Evolutionary conservation across 768 basidiomycete species (phyloP).

Genomic region (Hygrocybe punicea): DNA sequence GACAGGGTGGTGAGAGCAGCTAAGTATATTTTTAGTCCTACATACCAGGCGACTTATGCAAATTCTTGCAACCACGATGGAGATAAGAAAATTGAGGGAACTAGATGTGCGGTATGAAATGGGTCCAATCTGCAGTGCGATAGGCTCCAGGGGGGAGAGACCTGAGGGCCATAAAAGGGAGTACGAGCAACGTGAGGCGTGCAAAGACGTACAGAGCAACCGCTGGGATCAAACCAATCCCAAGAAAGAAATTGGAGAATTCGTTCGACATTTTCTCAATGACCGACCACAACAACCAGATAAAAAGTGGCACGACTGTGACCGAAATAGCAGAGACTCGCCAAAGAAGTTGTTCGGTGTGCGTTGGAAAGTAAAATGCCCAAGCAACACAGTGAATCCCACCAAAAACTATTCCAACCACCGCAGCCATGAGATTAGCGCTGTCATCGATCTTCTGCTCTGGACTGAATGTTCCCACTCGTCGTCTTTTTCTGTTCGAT

Average conservation of each 20-base stretch:
- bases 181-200: conserved; percentile 10
- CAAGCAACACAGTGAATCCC: too few species aligned
- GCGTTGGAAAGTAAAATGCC: too few species aligned
- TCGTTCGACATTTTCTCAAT: background rate
- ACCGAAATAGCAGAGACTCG: too few species aligned
- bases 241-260: background rate
- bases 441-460: background rate
- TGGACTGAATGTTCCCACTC: background rate
- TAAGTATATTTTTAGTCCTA: too few species aligned
- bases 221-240: conserved; percentile 5
- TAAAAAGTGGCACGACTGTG: background rate
- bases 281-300: background rate
- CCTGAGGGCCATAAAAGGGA: too few species aligned
- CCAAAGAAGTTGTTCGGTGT: too few species aligned
- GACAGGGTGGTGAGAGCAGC: too few species aligned
- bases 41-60: too few species aligned
- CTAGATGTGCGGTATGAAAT: conserved; percentile 12
- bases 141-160: too few species aligned
- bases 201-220: conserved; percentile 11
- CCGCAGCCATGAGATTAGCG: background rate
- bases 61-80: too few species aligned
- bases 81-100: too few species aligned
- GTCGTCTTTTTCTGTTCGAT: background rate
- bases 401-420: too few species aligned
- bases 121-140: conserved; percentile 16